These are phyloP conservation scores for Arabidopsis arenosa DNA, from an alignment of 345 rosid genomes.

Conservation along the genomic window DNA sequence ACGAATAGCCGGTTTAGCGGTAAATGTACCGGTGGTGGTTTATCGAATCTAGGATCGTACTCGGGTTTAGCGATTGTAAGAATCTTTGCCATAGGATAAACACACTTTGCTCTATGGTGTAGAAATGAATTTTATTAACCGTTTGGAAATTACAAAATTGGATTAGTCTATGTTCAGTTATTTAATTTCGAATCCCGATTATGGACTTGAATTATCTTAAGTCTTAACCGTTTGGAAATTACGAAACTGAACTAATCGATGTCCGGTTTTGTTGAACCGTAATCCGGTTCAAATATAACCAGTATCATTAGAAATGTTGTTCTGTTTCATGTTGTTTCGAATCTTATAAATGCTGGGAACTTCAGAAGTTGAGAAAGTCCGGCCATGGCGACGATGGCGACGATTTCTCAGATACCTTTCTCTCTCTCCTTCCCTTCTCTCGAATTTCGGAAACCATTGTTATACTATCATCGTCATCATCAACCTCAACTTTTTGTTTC, in stretches of 20 bases:
- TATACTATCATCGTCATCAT: conserved; percentile 32
- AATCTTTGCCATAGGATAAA: conserved; percentile 19
- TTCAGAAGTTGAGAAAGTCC: conserved; percentile 14
- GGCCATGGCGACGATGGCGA: conserved; percentile 73
- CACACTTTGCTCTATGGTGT: not conserved
- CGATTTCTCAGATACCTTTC: conserved; percentile 44
- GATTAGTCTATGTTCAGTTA: not conserved
- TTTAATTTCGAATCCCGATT: not conserved
- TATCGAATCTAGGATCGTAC: conserved; percentile 22
- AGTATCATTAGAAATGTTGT: not conserved
- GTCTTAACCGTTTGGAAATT: not conserved
- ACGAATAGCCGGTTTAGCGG: conserved; percentile 23
- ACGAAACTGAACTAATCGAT: not conserved
- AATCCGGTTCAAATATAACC: not conserved
- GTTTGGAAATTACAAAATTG: not conserved
- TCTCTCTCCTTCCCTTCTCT: conserved; percentile 41
- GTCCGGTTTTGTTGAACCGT: not conserved
- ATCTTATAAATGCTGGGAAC: conserved; percentile 35
- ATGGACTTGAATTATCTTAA: not conserved
- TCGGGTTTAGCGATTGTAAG: conserved; percentile 24
- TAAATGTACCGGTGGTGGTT: conserved; percentile 28
- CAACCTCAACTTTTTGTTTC: conserved; percentile 22
- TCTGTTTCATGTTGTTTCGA: conserved; percentile 14
- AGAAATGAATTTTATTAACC: not conserved
- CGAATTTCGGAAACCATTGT: conserved; percentile 30